Base-by-base conservation (phyloP, 768 basidiomycete genomes). In the Xerocomellus amylosporus region DNA sequence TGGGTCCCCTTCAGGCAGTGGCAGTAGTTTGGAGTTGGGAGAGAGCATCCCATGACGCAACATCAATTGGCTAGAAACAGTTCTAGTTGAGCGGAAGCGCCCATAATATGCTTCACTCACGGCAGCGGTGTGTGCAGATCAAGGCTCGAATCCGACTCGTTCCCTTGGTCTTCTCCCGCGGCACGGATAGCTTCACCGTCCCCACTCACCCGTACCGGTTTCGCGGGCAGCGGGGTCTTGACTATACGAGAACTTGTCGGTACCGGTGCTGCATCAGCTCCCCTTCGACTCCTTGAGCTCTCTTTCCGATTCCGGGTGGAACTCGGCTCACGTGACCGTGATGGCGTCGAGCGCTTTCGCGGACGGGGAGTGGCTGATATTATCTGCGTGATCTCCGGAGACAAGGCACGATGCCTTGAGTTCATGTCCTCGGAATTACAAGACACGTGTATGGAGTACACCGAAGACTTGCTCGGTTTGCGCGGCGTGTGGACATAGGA, bases 41-140 rank as follows among this genome's bases (percentile, higher is more conserved):
- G 86, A 87, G 12, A 88, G 74, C 34, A 87, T 74, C 4, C 86
- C 86, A 44, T 86, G 79, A 9, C 79, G 78, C 36, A 87, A 68
- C 84, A 88, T 87, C 37, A 87, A 65, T 58, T 84, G 78, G 1
- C 86, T 87, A 58, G 9, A 51, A 49, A 14, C 12, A 4, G 9
- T 24, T 49, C 42, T 41, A 38, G 4, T 19, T 46, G n/a, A 51
- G 43, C 9, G 9, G 4, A 13, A 13, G 36, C 17, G 17, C 6
- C 22, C 39, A 51, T 59, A 26, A 53, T 34, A 52, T 50, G 9
- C 50, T 45, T 34, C 41, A 81, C 85, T 69, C 61, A 86, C 85
- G 86, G 84, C 9, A 87, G 65, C 0, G 85, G 84, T 1, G 86
- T 87, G 60, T 86, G 85, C 31, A 87, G 62, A 69, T 87, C 86